These are phyloP conservation scores for Steccherinum ochraceum DNA, from an alignment of 768 basidiomycete genomes.

Conservation along the genomic window DNA sequence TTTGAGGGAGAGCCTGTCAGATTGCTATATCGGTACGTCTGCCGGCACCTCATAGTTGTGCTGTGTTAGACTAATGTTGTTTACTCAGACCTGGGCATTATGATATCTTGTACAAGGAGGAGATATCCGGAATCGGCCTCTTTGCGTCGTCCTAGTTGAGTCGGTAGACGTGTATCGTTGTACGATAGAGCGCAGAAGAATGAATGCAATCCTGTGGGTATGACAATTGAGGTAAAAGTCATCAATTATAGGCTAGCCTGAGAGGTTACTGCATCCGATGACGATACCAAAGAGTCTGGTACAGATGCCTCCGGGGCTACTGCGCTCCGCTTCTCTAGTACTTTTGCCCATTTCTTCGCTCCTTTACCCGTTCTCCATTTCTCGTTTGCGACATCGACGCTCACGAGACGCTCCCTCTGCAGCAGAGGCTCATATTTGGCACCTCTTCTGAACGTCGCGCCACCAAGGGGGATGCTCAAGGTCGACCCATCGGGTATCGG, in stretches of 20 bases:
- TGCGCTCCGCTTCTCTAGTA: background rate
- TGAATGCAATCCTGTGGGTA: too few relatives aligned
- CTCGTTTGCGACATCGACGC: slow-evolving; percentile 68
- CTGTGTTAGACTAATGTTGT: slow-evolving; percentile 3
- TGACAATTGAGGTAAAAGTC: too few relatives aligned
- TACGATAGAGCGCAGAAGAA: too few relatives aligned
- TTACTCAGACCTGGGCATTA: slow-evolving; percentile 76
- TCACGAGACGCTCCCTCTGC: slow-evolving; percentile 59
- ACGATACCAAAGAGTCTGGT: too few relatives aligned
- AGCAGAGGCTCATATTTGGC: slow-evolving; percentile 65
- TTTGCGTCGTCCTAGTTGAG: too few relatives aligned
- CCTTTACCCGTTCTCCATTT: slow-evolving; percentile 72
- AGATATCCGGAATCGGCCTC: background rate
- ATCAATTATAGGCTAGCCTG: too few relatives aligned
- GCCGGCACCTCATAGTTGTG: background rate
- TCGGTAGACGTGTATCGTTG: too few relatives aligned
- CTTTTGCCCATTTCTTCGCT: slow-evolving; percentile 28
- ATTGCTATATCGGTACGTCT: slow-evolving; percentile 66
- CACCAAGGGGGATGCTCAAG: slow-evolving; percentile 62
- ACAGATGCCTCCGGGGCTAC: too few relatives aligned
- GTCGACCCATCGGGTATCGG: slow-evolving; percentile 14
- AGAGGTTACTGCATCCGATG: too few relatives aligned
- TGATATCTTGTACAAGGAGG: slow-evolving; percentile 52
- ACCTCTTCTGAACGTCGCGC: slow-evolving; percentile 55
- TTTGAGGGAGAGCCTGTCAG: slow-evolving; percentile 40